Conservation (phyloP, 2,329 filamentous ascomycete genomes). For the Chaetomiaceae sp. region DNA sequence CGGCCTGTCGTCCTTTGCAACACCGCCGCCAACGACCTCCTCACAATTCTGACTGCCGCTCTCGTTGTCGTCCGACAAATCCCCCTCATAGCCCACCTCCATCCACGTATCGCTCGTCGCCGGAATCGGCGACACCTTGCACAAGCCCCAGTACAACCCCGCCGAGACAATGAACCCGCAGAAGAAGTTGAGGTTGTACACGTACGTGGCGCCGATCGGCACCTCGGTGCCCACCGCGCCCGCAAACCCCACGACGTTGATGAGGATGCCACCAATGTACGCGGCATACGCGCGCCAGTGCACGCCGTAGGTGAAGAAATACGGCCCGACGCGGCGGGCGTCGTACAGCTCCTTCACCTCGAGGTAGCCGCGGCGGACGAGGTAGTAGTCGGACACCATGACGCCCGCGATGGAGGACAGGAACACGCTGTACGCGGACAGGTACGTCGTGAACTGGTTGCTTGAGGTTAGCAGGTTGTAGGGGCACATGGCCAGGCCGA, state of each 20-base stretch:
- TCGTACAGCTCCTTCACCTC: constrained; percentile 76
- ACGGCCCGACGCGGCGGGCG: constrained; percentile 59
- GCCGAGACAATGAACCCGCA: constrained; percentile 70
- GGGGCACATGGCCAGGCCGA: constrained; percentile 83
- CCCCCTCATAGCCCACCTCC: constrained; percentile 64
- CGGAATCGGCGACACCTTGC: constrained; percentile 64
- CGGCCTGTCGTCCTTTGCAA: constrained; percentile 11
- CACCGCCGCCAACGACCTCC: background rate
- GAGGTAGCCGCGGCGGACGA: constrained; percentile 76
- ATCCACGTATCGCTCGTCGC: constrained; percentile 72
- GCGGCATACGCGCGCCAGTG: constrained; percentile 81
- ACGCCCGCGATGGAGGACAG: constrained; percentile 92
- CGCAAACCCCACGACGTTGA: constrained; percentile 89
- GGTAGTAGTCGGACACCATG: constrained; percentile 82
- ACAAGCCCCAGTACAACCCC: constrained; percentile 64
- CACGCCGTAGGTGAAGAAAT: constrained; percentile 69
- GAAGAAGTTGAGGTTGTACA: constrained; percentile 92
- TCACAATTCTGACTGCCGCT: constrained; percentile 18
- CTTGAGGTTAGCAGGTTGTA: constrained; percentile 70
- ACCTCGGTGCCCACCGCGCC: constrained; percentile 69
- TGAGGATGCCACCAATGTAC: constrained; percentile 76
- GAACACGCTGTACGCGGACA: constrained; percentile 89
- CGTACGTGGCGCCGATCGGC: constrained; percentile 72
- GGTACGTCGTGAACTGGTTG: constrained; percentile 86
- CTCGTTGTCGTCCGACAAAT: constrained; percentile 41